These are phyloP conservation scores for Senna tora DNA, from an alignment of 306 rosid species.

Conservation along the genomic window DNA sequence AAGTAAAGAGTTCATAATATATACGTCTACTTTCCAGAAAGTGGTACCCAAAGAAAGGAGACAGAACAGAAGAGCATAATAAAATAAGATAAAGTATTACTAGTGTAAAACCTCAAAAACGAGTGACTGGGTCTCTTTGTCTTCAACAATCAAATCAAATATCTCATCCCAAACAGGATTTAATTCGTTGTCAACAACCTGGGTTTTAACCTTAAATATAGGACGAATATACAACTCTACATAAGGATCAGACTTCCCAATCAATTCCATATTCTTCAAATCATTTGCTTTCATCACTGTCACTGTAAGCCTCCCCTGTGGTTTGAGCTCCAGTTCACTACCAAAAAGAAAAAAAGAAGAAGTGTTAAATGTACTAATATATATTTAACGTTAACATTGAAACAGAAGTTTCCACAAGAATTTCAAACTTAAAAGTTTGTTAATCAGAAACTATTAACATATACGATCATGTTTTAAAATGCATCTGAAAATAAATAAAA, in stretches of 20 bases:
- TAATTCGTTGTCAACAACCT: conserved; percentile 86
- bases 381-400: conserved; percentile 22
- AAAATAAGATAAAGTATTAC: conserved; percentile 24
- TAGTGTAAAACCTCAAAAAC: conserved; percentile 64
- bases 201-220: conserved; percentile 81
- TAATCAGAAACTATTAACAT: conserved; percentile 6
- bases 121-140: conserved; percentile 92
- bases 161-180: conserved; percentile 88
- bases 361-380: neutral
- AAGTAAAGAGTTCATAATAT: too few relatives aligned
- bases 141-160: conserved; percentile 81
- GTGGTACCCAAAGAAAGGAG: conserved; percentile 5
- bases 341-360: conserved; percentile 30
- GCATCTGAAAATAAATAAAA: neutral
- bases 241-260: conserved; percentile 96
- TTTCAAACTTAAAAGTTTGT: neutral
- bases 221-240: conserved; percentile 73
- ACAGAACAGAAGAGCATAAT: conserved; percentile 22
- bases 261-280: conserved; percentile 92
- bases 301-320: conserved; percentile 75
- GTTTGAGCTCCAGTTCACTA: conserved; percentile 98
- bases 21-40: too few relatives aligned
- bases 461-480: neutral
- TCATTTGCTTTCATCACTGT: conserved; percentile 64
- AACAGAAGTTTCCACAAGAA: conserved; percentile 3